Conservation (phyloP, 352 stramenopile genomes). For the Pythium apleroticum region DNA sequence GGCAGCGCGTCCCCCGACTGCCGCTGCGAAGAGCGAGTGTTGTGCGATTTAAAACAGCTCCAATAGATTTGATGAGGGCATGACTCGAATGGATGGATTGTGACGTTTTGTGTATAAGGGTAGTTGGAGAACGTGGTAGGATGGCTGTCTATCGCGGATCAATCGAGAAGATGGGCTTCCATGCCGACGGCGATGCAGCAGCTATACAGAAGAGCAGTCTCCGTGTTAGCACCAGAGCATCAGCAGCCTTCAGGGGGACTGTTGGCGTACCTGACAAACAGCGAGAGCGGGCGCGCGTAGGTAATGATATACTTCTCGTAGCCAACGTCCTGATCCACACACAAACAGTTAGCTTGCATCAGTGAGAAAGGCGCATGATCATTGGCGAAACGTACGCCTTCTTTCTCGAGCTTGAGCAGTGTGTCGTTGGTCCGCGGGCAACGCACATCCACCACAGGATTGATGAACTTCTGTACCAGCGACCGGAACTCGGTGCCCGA, state of each 20-base stretch:
- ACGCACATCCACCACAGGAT: conserved; percentile 68
- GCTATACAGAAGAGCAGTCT: conserved; percentile 26
- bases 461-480: conserved; percentile 74
- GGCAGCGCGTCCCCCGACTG: neutral
- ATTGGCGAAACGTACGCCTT: conserved; percentile 44
- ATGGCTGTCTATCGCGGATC: neutral
- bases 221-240: neutral
- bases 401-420: conserved; percentile 80
- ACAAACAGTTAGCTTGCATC: neutral
- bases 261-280: conserved; percentile 75
- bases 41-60: conserved; percentile 7
- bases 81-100: neutral
- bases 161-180: conserved; percentile 66
- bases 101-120: neutral
- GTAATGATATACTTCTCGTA: conserved; percentile 79
- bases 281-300: conserved; percentile 73
- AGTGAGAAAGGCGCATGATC: too few relatives aligned
- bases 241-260: too few relatives aligned
- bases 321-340: conserved; percentile 43
- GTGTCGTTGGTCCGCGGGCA: conserved; percentile 67
- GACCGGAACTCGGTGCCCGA: conserved; percentile 22
- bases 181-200: conserved; percentile 72
- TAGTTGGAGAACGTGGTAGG: neutral
- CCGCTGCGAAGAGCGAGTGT: conserved; percentile 12
- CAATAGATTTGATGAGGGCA: neutral